Conservation (phyloP, 2,329 filamentous ascomycete species). For the Fusarium bactridioides region DNA sequence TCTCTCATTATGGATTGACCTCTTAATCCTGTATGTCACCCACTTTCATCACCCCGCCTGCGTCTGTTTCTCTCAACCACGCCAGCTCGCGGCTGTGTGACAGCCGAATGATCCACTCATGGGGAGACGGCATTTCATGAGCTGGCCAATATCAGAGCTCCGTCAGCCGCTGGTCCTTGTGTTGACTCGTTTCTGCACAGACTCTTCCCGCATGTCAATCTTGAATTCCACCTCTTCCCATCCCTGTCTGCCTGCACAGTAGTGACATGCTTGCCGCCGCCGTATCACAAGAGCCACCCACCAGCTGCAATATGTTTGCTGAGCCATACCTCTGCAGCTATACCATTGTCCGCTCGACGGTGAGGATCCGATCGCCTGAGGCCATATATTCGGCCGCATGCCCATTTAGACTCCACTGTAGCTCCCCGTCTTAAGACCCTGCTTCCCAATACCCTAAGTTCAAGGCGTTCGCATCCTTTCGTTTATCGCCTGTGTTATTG, state of each 20-base stretch:
- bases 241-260: constrained; percentile 7
- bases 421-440: constrained; percentile 37
- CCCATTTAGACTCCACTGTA: constrained; percentile 36
- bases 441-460: constrained; percentile 17
- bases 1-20: constrained; percentile 14
- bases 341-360: constrained; percentile 23
- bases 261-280: constrained; percentile 36
- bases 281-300: constrained; percentile 36
- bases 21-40: constrained; percentile 40
- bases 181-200: constrained; percentile 28
- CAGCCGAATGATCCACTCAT: constrained; percentile 36
- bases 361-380: constrained; percentile 36
- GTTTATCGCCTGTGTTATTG: constrained; percentile 20
- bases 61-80: constrained; percentile 32
- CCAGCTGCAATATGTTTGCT: constrained; percentile 26
- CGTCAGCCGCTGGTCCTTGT: constrained; percentile 54
- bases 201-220: constrained; percentile 44
- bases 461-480: constrained; percentile 24
- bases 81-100: constrained; percentile 41
- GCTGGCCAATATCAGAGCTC: constrained; percentile 63
- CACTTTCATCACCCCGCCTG: constrained; percentile 30
- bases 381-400: constrained; percentile 40
- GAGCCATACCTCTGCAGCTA: constrained; percentile 29
- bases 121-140: constrained; percentile 35
- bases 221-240: constrained; percentile 37